Evolutionary conservation across 2,329 filamentous ascomycete species (phyloP).

Genomic region (Fusarium luffae): DNA sequence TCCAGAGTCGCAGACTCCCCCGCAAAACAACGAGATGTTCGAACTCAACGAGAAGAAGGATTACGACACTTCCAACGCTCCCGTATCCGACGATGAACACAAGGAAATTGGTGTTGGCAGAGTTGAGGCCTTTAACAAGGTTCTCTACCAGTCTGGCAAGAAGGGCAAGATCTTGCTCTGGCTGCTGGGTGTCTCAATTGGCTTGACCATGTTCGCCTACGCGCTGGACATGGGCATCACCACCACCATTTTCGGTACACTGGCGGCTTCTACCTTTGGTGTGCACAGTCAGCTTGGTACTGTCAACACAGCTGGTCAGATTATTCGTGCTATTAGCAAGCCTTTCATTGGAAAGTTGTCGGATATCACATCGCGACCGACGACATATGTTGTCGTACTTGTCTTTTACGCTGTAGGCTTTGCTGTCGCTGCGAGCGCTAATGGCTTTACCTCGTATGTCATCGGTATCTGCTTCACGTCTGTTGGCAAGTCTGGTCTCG

Average conservation of each 20-base stretch:
- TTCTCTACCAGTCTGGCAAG: conserved; percentile 52
- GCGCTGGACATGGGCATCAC: conserved; percentile 54
- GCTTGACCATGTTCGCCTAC: conserved; percentile 54
- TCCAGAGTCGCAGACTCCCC: neutral
- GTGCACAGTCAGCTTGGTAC: conserved; percentile 49
- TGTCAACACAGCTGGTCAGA: conserved; percentile 49
- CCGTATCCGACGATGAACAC: conserved; percentile 20
- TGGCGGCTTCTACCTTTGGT: conserved; percentile 51
- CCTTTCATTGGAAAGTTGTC: conserved; percentile 54
- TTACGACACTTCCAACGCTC: conserved; percentile 20
- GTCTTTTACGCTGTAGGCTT: conserved; percentile 53
- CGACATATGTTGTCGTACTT: conserved; percentile 54
- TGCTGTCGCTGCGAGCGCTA: conserved; percentile 48
- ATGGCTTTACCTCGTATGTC: conserved; percentile 49
- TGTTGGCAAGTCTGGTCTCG: conserved; percentile 52
- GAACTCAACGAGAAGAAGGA: conserved; percentile 24
- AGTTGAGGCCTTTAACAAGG: conserved; percentile 55
- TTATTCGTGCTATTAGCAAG: conserved; percentile 54
- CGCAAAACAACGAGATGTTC: conserved; percentile 12
- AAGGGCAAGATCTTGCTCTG: conserved; percentile 51
- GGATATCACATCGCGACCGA: conserved; percentile 53
- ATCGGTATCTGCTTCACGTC: conserved; percentile 53
- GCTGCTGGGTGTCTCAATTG: conserved; percentile 51
- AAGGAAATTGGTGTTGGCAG: conserved; percentile 48
- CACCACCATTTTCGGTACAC: conserved; percentile 48